phyloP scores from a whole-genome alignment of 208 protist genomes.

The Acanthamoeba castellanii region DNA sequence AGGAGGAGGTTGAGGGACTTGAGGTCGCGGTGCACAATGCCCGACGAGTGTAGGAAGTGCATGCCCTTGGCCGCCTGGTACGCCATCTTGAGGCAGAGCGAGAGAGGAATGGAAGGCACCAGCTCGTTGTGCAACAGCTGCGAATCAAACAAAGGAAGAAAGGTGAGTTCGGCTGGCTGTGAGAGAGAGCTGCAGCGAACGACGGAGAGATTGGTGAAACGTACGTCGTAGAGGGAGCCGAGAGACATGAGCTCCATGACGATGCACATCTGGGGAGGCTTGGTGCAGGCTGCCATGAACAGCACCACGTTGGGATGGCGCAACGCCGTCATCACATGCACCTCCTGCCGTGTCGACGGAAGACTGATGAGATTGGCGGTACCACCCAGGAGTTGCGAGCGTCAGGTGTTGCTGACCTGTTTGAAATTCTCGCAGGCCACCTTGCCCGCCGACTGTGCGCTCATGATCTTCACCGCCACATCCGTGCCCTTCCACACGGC shows the following conservation, averaged over 20 bases:
- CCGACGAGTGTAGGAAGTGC: conserved; percentile 43
- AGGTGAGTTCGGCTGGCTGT: too few relatives aligned
- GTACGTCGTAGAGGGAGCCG: conserved; percentile 2
- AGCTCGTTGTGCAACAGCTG: conserved; percentile 45
- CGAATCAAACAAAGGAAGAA: too few relatives aligned
- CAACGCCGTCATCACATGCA: conserved; percentile 43
- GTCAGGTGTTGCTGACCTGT: not conserved
- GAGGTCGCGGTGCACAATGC: conserved; percentile 27
- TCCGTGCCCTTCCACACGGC: conserved; percentile 43
- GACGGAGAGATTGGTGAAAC: too few relatives aligned
- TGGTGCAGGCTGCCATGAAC: conserved; percentile 66
- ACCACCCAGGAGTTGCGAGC: too few relatives aligned
- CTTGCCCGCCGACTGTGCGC: not conserved
- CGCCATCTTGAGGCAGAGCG: conserved; percentile 6
- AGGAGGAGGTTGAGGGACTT: conserved; percentile 71
- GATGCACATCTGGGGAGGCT: conserved; percentile 11
- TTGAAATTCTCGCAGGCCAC: conserved; percentile 39
- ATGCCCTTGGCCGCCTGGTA: conserved; percentile 54
- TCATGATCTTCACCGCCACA: conserved; percentile 47
- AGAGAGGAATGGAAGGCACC: conserved; percentile 7
- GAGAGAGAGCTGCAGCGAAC: not conserved
- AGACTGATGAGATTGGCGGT: too few relatives aligned
- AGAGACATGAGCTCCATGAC: conserved; percentile 63
- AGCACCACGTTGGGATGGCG: conserved; percentile 63
- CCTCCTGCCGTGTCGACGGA: not conserved